Conservation (phyloP, 2,329 filamentous ascomycete genomes). For the Coniochaeta pulveracea region DNA sequence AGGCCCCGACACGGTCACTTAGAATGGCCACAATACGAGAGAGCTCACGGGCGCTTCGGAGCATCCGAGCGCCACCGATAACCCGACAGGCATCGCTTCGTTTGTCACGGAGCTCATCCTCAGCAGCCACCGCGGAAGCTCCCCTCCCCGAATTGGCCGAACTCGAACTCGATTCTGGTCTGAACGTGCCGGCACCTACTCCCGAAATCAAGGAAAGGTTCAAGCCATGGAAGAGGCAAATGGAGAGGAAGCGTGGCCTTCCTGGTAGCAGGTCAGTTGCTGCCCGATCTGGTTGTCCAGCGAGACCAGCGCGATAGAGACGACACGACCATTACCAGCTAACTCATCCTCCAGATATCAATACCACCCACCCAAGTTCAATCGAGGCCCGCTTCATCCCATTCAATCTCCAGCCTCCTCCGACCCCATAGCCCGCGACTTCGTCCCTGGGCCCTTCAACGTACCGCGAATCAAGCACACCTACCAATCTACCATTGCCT, state of each 20-base stretch:
- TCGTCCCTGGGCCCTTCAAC: slow-evolving; percentile 83
- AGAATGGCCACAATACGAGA: slow-evolving; percentile 1
- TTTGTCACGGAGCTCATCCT: slow-evolving; percentile 15
- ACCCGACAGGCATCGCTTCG: background rate
- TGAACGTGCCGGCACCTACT: slow-evolving; percentile 29
- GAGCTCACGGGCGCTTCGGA: background rate
- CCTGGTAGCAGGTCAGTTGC: slow-evolving; percentile 33
- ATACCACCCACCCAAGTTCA: slow-evolving; percentile 87
- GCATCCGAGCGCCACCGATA: background rate
- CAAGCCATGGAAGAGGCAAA: slow-evolving; percentile 23
- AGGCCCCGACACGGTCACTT: too few relatives aligned
- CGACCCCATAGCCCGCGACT: slow-evolving; percentile 79
- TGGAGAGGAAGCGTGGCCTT: slow-evolving; percentile 25
- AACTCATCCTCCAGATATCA: slow-evolving; percentile 61
- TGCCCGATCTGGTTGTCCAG: too few relatives aligned
- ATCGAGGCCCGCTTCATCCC: slow-evolving; percentile 86
- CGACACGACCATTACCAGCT: too few relatives aligned
- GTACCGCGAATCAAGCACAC: slow-evolving; percentile 81
- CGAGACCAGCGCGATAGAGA: too few relatives aligned
- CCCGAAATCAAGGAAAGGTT: slow-evolving; percentile 27
- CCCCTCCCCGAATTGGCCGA: slow-evolving; percentile 25
- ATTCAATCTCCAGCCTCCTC: slow-evolving; percentile 81
- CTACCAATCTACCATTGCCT: slow-evolving; percentile 73
- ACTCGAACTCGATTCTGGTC: slow-evolving; percentile 38
- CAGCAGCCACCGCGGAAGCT: slow-evolving; percentile 28